Conservation (phyloP, 1,139 yeast species). For the Geotrichum carabidarum region DNA sequence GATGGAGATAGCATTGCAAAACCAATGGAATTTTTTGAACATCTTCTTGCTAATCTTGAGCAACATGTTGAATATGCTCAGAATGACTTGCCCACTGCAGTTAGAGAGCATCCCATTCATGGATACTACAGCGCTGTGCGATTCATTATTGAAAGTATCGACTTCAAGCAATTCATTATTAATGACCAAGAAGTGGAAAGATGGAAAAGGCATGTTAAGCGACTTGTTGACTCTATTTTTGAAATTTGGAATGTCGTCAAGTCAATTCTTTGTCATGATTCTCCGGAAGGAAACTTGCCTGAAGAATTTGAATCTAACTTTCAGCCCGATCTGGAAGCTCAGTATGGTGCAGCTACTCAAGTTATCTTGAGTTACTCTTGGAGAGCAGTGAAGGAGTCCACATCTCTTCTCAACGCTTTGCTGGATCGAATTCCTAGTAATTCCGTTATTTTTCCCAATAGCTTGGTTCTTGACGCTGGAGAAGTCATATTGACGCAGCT, state of each 20-base stretch:
- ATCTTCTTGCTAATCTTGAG: conserved; percentile 36
- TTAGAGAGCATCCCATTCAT: conserved; percentile 50
- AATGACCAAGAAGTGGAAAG: conserved; percentile 11
- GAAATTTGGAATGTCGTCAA: conserved; percentile 53
- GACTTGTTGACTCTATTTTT: conserved; percentile 32
- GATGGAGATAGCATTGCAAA: conserved; percentile 20
- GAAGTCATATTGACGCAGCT: conserved; percentile 59
- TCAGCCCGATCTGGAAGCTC: conserved; percentile 37
- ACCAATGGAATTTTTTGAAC: conserved; percentile 33
- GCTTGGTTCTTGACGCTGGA: conserved; percentile 43
- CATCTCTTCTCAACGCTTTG: conserved; percentile 48
- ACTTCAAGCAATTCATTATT: conserved; percentile 20
- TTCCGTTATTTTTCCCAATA: conserved; percentile 24
- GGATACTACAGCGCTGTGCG: conserved; percentile 59
- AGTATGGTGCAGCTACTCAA: conserved; percentile 54
- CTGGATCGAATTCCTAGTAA: conserved; percentile 34
- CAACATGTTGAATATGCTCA: conserved; percentile 33
- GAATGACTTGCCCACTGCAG: conserved; percentile 42
- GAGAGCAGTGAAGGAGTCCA: conserved; percentile 79
- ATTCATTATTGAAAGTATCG: conserved; percentile 41
- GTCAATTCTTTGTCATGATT: conserved; percentile 57
- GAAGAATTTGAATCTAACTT: conserved; percentile 40
- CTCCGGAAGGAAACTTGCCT: conserved; percentile 60
- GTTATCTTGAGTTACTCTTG: conserved; percentile 70
- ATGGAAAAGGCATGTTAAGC: conserved; percentile 24